Base-by-base conservation (phyloP, 495 filamentous ascomycete genomes). In the Coniosporium apollinis region DNA sequence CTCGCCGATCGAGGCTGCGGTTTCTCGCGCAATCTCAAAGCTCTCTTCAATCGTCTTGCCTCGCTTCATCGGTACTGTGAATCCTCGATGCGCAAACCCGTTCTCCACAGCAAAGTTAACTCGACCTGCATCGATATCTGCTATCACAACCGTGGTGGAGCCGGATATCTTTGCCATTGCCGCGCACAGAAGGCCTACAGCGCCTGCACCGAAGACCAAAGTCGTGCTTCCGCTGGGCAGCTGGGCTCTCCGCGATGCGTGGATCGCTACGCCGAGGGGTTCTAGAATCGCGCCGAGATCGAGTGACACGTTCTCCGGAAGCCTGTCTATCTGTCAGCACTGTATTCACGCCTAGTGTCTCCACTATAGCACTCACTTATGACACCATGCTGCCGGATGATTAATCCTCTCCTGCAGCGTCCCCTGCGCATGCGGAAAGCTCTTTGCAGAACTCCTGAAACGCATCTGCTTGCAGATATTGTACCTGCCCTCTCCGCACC, bases 381-480 rank as follows among this genome's bases (percentile, higher is more conserved):
- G 68, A 46, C 65, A 72, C 65, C 70, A 79, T 33, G 49, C 57
- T 5, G 74, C 79, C 0, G 81, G 80, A 49, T 85, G 81, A 49
- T 78, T 80, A 24, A 86, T 74, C 37, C 67, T 63, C 39, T 79
- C 74, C 62, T 86, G 82, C 31, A 92, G 61, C 9, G 82, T 91
- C 11, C 83, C 82, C 58, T 91, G 82, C 15, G 72, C 65, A 45
- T 91, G 82, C 3, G 81, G 79, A 54, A 74, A 76, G 19, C 62
- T 55, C 58, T 85, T 86, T 11, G 82, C 83, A 30, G 74, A 81
- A 49, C 72, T 77, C 30, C 81, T 64, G 57, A 92, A 93, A 32
- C 60, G 63, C 70, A 93, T 76, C 7, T 58, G 54, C n/a, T 65
- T 62, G 64, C 83, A 93, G 59, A 93, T 80, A 55, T 91, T 93